Evolutionary conservation across 2,329 filamentous ascomycete species (phyloP), one percentile per base, ranked within the genome.

Genomic region (Teratosphaeria gauchensis): DNA sequence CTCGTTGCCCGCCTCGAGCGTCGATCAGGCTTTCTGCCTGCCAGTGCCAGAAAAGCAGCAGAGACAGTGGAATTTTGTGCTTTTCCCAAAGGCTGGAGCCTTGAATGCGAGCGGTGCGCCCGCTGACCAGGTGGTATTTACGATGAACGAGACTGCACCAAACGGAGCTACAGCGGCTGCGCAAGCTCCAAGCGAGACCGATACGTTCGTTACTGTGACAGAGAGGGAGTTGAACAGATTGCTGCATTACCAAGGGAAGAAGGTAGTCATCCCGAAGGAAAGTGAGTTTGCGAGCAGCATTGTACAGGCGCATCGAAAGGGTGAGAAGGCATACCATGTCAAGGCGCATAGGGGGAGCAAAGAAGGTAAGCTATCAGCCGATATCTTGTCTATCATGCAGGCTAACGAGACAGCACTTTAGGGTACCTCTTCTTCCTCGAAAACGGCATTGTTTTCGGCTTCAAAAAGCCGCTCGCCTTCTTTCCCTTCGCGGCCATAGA

Each of bases 1-100:
- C 59, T 80, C 79, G 58, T 76, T 82, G 51, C 70, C 76, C 2
- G 79, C 78, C 19, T 77, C 76, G 51, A 73, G 76, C 59, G 73
- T 84, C 75, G 82, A 82, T 56, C 80, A 85, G 67, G 75, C 82
- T 55, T 76, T 86, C 63, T 84, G 82, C 64, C 75, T 86, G 46
- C 83, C 84, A 0, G 79, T 86, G 2, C 84, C 84, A 4, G 84
- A 86, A 65, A 86, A 86, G 66, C 78, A 82, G 3, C 81, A 84
- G 61, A 80, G 81, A 57, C 82, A 85, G 65, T 82, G 82, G 71
- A 84, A 84, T 64, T 86, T 85, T 67, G 80, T 84, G 65, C 71
- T 86, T 51, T 76, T 86, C 48, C 82, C 84, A 2, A 71, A 76
- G 31, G 74, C 77, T 55, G 77, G 79, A 46, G 74, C 82, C 24